Base-by-base conservation (phyloP, 768 basidiomycete species). In the Termitomyces bulborhizus region DNA sequence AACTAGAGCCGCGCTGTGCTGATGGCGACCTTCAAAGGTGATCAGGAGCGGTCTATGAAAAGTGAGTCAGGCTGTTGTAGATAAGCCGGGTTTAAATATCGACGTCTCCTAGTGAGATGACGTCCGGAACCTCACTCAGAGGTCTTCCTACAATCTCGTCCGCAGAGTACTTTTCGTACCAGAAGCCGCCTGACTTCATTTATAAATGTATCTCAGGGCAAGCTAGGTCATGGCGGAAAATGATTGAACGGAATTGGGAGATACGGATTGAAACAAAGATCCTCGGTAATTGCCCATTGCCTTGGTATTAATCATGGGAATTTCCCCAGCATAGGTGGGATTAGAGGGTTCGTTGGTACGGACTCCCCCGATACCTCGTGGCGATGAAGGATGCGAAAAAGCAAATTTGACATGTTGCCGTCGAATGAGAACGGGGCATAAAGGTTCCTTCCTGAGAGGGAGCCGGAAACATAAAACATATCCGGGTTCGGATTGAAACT, bases 11-110 rank as follows among this genome's bases (percentile, higher is more conserved):
- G 63, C 63, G 29, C 74, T 76, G 56, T 76, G 77, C 50, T 71
- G 71, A 37, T 86, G 51, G 52, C 77, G 76, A 12, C 84, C 85
- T 60, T 81, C 76, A 55, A 85, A 85, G 34, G 53, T 82, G 79
- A 46, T 75, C 73, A 46, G 62, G 68, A 44, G 76, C 69, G 1
- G 84, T 86, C 84, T 86, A 56, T 27, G 18, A 18, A 48, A 56
- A 37, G 40, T 18, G n/a, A 49, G 44, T 34, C 50, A 36, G 15
- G n/a, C 27, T 36, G 53, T 32, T 44, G 40, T 32, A 32, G 24
- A 49, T 15, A 36, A 48, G 49, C 42, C 8, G n/a, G 11, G 21
- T 32, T n/a, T 18, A 21, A 21, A 11, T 32, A 64, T 71, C 52
- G 57, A 77, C 78, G 71, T 79, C 71, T 50, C 79, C 79, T 31